A percentile compares a stretch with the other conserved stretches of the same genome.
These are phyloP conservation scores for Mucor plumbeus DNA, from an alignment of 371 early-diverging fungal species.

Conservation along the genomic window DNA sequence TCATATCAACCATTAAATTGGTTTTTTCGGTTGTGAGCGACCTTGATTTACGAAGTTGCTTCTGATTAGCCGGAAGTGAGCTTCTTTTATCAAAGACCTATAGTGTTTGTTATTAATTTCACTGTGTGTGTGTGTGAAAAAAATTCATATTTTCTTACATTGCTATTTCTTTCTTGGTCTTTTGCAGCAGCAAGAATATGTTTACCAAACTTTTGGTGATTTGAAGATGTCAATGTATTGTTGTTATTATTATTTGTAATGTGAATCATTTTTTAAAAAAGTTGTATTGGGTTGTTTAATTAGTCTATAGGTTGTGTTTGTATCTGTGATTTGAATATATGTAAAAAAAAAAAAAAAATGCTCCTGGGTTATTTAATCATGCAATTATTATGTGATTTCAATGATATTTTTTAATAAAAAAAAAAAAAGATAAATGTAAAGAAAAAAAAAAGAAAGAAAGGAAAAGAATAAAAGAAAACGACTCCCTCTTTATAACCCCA, in stretches of 20 bases:
- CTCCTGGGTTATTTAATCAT: constrained; percentile 3
- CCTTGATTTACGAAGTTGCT: constrained; percentile 45
- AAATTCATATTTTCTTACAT: neutral
- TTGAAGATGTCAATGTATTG: constrained; percentile 6
- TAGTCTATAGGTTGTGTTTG: neutral
- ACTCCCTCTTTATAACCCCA: neutral
- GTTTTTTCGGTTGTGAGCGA: constrained; percentile 44
- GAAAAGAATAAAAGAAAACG: neutral
- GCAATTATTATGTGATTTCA: neutral
- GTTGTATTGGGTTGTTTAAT: neutral
- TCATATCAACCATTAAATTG: constrained; percentile 32
- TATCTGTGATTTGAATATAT: neutral
- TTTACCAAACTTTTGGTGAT: constrained; percentile 13
- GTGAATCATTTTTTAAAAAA: constrained; percentile 21
- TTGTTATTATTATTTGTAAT: constrained; percentile 20
- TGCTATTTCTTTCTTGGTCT: constrained; percentile 27
- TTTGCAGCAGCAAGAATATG: constrained; percentile 33
- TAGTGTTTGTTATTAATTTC: neutral
- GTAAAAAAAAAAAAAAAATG: too few relatives aligned
- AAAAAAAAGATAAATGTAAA: constrained; percentile 4
- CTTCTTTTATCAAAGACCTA: constrained; percentile 10
- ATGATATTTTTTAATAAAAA: neutral
- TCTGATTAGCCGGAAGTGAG: constrained; percentile 9
- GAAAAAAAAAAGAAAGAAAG: constrained; percentile 5
- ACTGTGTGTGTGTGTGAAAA: neutral